Base-by-base conservation (phyloP, 2,329 filamentous ascomycete species). In the Calonectria fujianensis region DNA sequence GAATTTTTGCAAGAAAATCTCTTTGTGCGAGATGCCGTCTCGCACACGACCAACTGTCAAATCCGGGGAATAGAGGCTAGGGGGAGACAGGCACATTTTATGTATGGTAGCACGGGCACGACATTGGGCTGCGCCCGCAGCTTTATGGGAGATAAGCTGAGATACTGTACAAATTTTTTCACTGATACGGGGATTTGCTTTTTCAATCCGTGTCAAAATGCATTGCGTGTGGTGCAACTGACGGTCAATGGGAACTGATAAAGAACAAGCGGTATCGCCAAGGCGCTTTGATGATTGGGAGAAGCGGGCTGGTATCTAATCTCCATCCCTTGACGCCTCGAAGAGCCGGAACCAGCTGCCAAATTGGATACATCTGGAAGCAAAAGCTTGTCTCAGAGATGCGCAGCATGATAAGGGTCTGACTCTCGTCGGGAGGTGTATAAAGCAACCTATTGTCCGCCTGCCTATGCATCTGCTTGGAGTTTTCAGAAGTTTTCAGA, bases 241-340 rank as follows among this genome's bases (percentile, higher is more conserved):
- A 79, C 69, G 59, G 77, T 80, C 77, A 78, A 72, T 75, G 71
- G 65, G 64, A 73, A 41, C 77, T 77, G 76, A 80, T 79, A 80
- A 74, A 75, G 66, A 37, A 75, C 67, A 64, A 75, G 76, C 67
- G 70, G 59, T 72, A 72, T 52, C 63, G 74, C 77, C 65, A 75
- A 57, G 61, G 69, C 68, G 68, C 74, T 61, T 73, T 74, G 61
- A 74, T 80, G 79, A 80, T 80, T 80, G 79, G 79, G 77, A 80
- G 71, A 69, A 18, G 16, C 52, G 54, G 54, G 41, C 41, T 66
- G 61, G 24, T 80, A 80, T 80, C 79, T 80, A 80, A 80, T 80
- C 79, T 80, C 57, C 54, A 75, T 74, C 71, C 77, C 72, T 78
- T 71, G 68, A 74, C 71, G 68, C 68, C 57, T 51, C 41, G 41